These are phyloP conservation scores for Euryodendron excelsum DNA, from an alignment of 148 eudicot species.

Conservation along the genomic window DNA sequence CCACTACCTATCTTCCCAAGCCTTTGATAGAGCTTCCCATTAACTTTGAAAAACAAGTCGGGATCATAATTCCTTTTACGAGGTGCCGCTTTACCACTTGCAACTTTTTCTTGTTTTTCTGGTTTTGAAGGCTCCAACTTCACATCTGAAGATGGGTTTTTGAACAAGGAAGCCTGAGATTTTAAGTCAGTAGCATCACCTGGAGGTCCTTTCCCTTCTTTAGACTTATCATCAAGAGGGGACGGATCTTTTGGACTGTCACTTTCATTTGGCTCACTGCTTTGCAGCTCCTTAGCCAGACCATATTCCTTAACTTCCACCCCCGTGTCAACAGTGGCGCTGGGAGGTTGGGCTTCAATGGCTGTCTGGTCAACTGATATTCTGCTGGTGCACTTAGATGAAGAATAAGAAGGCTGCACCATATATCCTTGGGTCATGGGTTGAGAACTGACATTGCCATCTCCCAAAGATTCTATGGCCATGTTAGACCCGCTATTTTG, in stretches of 20 bases:
- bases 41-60: constrained; percentile 86
- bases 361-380: constrained; percentile 29
- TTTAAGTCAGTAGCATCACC: constrained; percentile 33
- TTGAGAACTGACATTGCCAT: constrained; percentile 27
- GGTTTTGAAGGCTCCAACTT: constrained; percentile 54
- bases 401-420: constrained; percentile 36
- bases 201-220: constrained; percentile 26
- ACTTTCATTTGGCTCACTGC: constrained; percentile 24
- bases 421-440: constrained; percentile 24
- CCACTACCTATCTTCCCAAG: constrained; percentile 99
- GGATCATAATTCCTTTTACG: constrained; percentile 75
- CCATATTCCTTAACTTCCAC: constrained; percentile 31
- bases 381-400: constrained; percentile 27
- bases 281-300: constrained; percentile 22
- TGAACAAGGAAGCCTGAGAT: constrained; percentile 35
- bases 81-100: constrained; percentile 36
- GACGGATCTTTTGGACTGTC: constrained; percentile 31
- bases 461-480: constrained; percentile 33
- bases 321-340: constrained; percentile 27
- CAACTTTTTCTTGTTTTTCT: constrained; percentile 57
- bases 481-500: constrained; percentile 25
- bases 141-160: constrained; percentile 34
- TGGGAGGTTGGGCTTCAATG: constrained; percentile 31
- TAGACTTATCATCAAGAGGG: constrained; percentile 29
- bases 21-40: constrained; percentile 92